Base-by-base conservation (phyloP, 768 basidiomycete genomes). In the Wakefieldia striispora region DNA sequence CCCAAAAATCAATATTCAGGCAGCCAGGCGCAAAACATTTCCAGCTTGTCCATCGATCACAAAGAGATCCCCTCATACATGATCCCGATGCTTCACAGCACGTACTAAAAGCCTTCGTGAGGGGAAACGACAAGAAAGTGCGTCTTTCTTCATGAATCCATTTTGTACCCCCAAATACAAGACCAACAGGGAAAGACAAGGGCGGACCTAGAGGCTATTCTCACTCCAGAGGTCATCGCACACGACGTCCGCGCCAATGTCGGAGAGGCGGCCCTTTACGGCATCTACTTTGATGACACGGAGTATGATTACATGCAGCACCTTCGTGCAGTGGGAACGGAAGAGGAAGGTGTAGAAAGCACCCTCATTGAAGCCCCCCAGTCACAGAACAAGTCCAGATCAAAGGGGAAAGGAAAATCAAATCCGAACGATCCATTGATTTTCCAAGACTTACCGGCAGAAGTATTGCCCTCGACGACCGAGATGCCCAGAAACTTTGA, bases 261-360 rank as follows among this genome's bases (percentile, higher is more conserved):
- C 43, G 97, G 95, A 49, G 91, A 98, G 72, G 97, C 97, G 0
- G 74, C 88, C 6, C 65, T 82, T 9, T 95, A 97, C 67, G 97
- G 94, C 4, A 72, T 99, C 63, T 91, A 91, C 71, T 98, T 82
- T 70, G 94, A 98, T 71, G 95, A 99, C 64, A 87, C 91, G 6
- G 81, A 93, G 51, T 99, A 99, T 73, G 91, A 99, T 70, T 99
- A 99, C 74, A 93, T 97, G 90, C 88, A 95, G 67, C 97, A 99
- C 70, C 80, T 99, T 38, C 86, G 91, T 12, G 59, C 80, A 2
- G 82, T 91, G 43, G 91, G 91, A 4, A 61, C 80, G 12, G 79
- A 85, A 49, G 89, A 91, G 63, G 89, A 85, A 38, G 88, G 89
- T 11, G 82, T 88, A 8, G 91, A 93, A 34, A 87, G 83, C 50